Conservation (phyloP, 306 rosid species). For the Medicago arabica region DNA sequence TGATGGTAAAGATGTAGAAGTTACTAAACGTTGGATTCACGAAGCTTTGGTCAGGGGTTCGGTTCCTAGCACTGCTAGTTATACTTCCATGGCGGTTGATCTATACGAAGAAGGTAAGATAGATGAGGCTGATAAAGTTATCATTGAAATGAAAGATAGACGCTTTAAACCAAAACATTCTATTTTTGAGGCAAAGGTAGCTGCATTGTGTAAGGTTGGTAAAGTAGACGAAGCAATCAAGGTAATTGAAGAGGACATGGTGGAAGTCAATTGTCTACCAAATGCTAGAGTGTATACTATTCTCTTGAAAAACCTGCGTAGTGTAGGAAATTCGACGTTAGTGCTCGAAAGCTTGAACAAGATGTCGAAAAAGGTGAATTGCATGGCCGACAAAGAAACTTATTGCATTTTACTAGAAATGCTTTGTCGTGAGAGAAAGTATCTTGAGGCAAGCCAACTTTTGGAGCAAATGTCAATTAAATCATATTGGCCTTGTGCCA, state of each 20-base stretch:
- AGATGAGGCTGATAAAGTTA: slow-evolving; percentile 50
- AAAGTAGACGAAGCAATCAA: slow-evolving; percentile 50
- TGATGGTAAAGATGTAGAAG: slow-evolving; percentile 42
- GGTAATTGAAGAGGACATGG: slow-evolving; percentile 61
- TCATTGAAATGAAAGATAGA: slow-evolving; percentile 49
- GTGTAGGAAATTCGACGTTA: slow-evolving; percentile 30
- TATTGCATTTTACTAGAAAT: slow-evolving; percentile 49
- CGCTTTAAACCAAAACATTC: slow-evolving; percentile 51
- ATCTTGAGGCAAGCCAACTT: slow-evolving; percentile 55
- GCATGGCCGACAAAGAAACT: slow-evolving; percentile 45
- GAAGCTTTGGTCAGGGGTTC: slow-evolving; percentile 61
- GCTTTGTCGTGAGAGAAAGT: slow-evolving; percentile 51
- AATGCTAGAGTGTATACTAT: slow-evolving; percentile 45
- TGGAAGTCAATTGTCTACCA: slow-evolving; percentile 49
- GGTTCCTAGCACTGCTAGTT: slow-evolving; percentile 54
- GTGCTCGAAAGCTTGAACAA: slow-evolving; percentile 55
- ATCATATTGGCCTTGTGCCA: slow-evolving; percentile 55
- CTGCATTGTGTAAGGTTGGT: slow-evolving; percentile 48
- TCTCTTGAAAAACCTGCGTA: slow-evolving; percentile 46
- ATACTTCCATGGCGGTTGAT: slow-evolving; percentile 61
- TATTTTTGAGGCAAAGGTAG: slow-evolving; percentile 60
- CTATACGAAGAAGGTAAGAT: slow-evolving; percentile 54
- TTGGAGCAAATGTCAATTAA: slow-evolving; percentile 59
- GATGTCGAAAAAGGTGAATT: slow-evolving; percentile 49
- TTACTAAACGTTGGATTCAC: slow-evolving; percentile 40